Evolutionary conservation across 2,329 filamentous ascomycete genomes (phyloP), one percentile per base, ranked within the genome.

Genomic region (Myrmaecium sp.): DNA sequence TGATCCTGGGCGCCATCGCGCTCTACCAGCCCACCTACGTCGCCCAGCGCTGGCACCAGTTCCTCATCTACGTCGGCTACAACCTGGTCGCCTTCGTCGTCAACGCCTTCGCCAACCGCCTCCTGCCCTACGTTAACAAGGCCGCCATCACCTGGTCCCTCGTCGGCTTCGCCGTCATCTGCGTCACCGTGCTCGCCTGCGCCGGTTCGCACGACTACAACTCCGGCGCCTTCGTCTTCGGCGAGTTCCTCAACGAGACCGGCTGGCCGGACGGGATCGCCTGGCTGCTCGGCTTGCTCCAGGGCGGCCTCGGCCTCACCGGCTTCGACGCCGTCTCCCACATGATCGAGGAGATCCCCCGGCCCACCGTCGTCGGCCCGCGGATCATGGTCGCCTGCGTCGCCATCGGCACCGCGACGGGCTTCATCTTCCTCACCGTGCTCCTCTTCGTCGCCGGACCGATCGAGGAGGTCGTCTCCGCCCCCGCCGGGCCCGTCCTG

Each of bases 101-200:
- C 46, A 81, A 81, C 35, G 65, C 69, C 2, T 74, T 79, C 36
- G 55, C 64, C 42, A 74, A 69, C 37, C 52, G 57, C 3, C 40
- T 71, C 3, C 56, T 82, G 3, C 74, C 75, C 0, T 58, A 63
- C 8, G 57, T 81, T 36, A 81, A 73, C 42, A 71, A 76, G 43
- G 60, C 61, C 11, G 75, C 75, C 2, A 75, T 82, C 36, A 62
- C 70, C 26, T 82, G 75, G 76, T 76, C 69, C 3, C 55, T 82
- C 3, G 48, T 59, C 2, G 77, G 77, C 0, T 80, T 82, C 36
- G 52, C 66, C 22, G 55, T 81, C 30, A 78, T 82, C 36, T 74
- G 60, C 34, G 76, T 80, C 34, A 76, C 74, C 0, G 57, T 77
- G 0, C 51, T 83, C 25, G 62, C 73, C 4, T 77, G 70, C 40